Percentiles rank a stretch among this genome's conserved stretches.
Evolutionary conservation across 2,329 filamentous ascomycete genomes (phyloP).

Genomic region (Mariannaea sp.): DNA sequence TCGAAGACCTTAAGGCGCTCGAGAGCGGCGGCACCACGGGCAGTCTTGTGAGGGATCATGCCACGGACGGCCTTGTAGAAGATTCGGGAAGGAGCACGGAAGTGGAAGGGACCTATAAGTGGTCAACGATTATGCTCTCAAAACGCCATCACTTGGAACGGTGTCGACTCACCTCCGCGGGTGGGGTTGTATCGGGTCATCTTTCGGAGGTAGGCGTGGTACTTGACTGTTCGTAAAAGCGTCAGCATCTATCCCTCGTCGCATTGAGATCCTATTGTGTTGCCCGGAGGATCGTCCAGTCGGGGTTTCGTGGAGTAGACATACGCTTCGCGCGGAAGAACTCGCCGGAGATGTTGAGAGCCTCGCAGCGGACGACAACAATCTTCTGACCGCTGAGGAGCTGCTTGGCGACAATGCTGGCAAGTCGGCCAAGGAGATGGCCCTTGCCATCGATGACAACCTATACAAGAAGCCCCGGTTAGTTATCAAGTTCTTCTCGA

Average conservation of each 20-base stretch:
- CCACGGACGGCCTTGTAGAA: constrained; percentile 99
- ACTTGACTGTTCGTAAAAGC: constrained; percentile 81
- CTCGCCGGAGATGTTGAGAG: constrained; percentile 99
- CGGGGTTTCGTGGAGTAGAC: constrained; percentile 51
- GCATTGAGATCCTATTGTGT: constrained; percentile 14
- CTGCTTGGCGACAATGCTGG: constrained; percentile 98
- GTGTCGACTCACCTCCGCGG: constrained; percentile 78
- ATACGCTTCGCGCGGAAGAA: constrained; percentile 99
- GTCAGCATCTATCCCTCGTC: constrained; percentile 50
- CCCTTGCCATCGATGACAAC: constrained; percentile 99
- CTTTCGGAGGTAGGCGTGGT: constrained; percentile 99
- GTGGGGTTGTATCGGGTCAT: constrained; percentile 99
- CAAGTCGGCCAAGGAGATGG: constrained; percentile 98
- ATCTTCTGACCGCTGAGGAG: constrained; percentile 99
- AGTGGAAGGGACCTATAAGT: constrained; percentile 90
- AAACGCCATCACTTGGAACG: constrained; percentile 1
- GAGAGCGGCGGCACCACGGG: constrained; percentile 92
- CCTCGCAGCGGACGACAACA: constrained; percentile 97
- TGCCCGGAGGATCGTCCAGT: constrained; percentile 30
- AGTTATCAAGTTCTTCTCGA: constrained; percentile 28
- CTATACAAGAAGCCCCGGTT: constrained; percentile 51
- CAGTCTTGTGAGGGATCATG: constrained; percentile 99
- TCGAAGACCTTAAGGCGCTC: constrained; percentile 99
- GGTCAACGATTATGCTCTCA: constrained; percentile 44
- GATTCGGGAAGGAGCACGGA: constrained; percentile 98